phyloP scores from a whole-genome alignment of 1,139 yeast species.

The Candida sp. region DNA sequence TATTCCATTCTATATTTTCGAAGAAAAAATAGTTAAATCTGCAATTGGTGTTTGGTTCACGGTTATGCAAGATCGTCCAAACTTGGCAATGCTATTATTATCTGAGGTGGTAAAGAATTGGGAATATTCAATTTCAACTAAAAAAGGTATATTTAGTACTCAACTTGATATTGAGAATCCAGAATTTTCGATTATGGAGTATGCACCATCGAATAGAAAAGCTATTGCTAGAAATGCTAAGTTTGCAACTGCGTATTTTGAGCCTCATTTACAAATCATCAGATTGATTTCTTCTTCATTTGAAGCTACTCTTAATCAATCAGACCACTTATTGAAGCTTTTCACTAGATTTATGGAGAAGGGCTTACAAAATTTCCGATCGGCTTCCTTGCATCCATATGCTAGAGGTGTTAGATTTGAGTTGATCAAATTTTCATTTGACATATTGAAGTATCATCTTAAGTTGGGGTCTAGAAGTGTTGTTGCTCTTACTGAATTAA shows the following conservation, averaged over 20 bases:
- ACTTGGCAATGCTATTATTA: conserved; percentile 56
- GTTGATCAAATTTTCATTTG: conserved; percentile 64
- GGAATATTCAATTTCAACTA: conserved; percentile 60
- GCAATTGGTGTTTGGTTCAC: conserved; percentile 82
- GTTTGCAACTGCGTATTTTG: conserved; percentile 49
- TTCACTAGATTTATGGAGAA: conserved; percentile 61
- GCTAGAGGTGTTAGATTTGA: conserved; percentile 77
- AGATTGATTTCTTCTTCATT: conserved; percentile 75
- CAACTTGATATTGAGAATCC: conserved; percentile 57
- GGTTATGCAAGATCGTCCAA: conserved; percentile 63
- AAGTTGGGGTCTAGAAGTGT: conserved; percentile 47
- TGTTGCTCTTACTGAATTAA: conserved; percentile 42
- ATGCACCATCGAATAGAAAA: conserved; percentile 76
- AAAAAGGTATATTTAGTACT: conserved; percentile 66
- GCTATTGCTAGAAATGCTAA: conserved; percentile 53
- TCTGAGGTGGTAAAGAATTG: conserved; percentile 68
- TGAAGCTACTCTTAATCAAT: conserved; percentile 75
- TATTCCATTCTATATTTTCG: conserved; percentile 69
- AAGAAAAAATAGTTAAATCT: conserved; percentile 56
- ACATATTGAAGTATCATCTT: conserved; percentile 56
- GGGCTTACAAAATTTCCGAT: conserved; percentile 52
- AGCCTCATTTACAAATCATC: conserved; percentile 71
- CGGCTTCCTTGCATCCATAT: conserved; percentile 80
- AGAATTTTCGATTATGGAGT: conserved; percentile 78
- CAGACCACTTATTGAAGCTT: conserved; percentile 65